Conservation (phyloP, 2,329 filamentous ascomycete species). For the Colletotrichum sublineola region DNA sequence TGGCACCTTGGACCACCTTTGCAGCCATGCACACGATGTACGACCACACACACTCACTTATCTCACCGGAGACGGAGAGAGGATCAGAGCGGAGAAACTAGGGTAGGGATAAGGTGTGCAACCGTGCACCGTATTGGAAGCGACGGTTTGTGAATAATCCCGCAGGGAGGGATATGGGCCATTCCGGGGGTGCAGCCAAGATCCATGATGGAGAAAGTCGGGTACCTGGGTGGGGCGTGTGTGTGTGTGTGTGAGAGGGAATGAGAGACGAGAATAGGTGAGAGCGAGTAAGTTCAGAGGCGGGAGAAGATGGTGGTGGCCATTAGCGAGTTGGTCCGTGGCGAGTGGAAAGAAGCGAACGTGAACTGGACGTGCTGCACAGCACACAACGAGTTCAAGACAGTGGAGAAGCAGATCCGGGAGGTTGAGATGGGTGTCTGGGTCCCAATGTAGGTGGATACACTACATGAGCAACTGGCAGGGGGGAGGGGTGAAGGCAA, state of each 20-base stretch:
- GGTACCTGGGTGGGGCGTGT: slow-evolving; percentile 3
- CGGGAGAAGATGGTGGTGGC: background rate
- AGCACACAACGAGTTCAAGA: slow-evolving; percentile 27
- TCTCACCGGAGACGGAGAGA: slow-evolving; percentile 15
- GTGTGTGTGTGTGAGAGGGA: slow-evolving; percentile 1
- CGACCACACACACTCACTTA: slow-evolving; percentile 8
- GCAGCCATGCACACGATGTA: slow-evolving; percentile 26
- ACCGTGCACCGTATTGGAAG: slow-evolving; percentile 40
- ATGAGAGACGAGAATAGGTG: slow-evolving; percentile 1
- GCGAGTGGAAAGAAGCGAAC: slow-evolving; percentile 32
- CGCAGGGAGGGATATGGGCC: slow-evolving; percentile 29
- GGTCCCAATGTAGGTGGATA: background rate
- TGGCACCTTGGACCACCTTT: slow-evolving; percentile 33
- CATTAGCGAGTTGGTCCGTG: slow-evolving; percentile 26
- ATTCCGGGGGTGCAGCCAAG: slow-evolving; percentile 17
- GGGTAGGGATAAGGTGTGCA: slow-evolving; percentile 38
- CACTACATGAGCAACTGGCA: no score
- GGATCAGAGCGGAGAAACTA: slow-evolving; percentile 18
- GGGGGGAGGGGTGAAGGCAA: background rate
- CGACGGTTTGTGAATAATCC: slow-evolving; percentile 41
- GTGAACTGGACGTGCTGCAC: slow-evolving; percentile 18
- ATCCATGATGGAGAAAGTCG: slow-evolving; percentile 23
- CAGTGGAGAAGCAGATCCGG: slow-evolving; percentile 26
- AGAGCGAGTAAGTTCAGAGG: slow-evolving; percentile 8
- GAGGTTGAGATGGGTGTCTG: slow-evolving; percentile 26